Conservation (phyloP, 2,329 filamentous ascomycete species). For the Aphanocladium album region DNA sequence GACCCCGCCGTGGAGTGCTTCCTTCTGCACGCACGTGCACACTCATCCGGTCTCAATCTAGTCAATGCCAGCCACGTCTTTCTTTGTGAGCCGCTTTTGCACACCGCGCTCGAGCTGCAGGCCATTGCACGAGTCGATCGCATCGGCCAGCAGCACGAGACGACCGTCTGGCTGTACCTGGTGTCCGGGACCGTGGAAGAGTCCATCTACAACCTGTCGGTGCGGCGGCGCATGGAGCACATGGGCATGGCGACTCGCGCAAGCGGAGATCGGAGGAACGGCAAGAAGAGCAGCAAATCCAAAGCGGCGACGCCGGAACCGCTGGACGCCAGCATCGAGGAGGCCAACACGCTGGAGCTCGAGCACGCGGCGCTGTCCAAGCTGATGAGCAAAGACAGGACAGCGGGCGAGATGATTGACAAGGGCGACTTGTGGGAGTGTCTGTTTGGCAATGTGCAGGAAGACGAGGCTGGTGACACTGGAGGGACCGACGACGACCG, state of each 20-base stretch:
- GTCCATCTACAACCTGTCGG: slow-evolving; percentile 83
- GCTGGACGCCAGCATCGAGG: slow-evolving; percentile 63
- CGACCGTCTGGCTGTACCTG: slow-evolving; percentile 93
- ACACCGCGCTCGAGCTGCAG: slow-evolving; percentile 89
- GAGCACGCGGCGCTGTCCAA: slow-evolving; percentile 66
- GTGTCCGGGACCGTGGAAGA: slow-evolving; percentile 89
- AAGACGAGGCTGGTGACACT: slow-evolving; percentile 14
- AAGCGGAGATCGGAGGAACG: slow-evolving; percentile 10
- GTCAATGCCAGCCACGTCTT: slow-evolving; percentile 93
- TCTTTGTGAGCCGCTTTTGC: slow-evolving; percentile 87
- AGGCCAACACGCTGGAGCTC: slow-evolving; percentile 78
- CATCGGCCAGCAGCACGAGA: slow-evolving; percentile 83
- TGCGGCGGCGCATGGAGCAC: slow-evolving; percentile 71
- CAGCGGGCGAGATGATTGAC: slow-evolving; percentile 73
- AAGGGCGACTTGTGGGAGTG: slow-evolving; percentile 83
- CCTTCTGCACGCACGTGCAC: slow-evolving; percentile 80
- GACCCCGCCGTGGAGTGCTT: slow-evolving; percentile 75
- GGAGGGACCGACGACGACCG: slow-evolving; percentile 21
- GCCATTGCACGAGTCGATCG: slow-evolving; percentile 92
- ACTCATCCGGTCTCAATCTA: slow-evolving; percentile 84
- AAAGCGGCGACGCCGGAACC: slow-evolving; percentile 41
- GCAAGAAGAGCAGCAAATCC: slow-evolving; percentile 29
- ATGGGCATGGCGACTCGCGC: slow-evolving; percentile 43
- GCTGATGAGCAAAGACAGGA: slow-evolving; percentile 64
- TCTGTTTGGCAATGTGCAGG: slow-evolving; percentile 60